Base-by-base conservation (phyloP, 257 asterid genomes). In the Mentha longifolia region DNA sequence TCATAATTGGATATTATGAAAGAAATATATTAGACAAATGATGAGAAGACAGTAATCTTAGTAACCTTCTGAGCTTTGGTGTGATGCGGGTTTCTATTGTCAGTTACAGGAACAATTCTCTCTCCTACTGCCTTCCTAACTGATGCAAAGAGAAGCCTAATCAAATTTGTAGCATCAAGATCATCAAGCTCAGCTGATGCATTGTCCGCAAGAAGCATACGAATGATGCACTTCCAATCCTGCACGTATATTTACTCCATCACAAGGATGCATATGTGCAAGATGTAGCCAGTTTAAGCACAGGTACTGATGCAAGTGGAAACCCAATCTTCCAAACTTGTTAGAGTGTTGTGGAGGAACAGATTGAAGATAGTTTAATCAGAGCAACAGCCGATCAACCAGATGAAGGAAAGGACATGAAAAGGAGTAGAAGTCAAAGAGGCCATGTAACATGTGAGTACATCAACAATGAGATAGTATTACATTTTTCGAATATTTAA, bases 221-320 rank as follows among this genome's bases (percentile, higher is more conserved):
- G 84, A 63, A 92, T 83, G 74, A 89, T 89, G 84, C 92, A 81
- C 76, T 95, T 89, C 98, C 99, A 95, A 74, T 95, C 99, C 99
- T 95, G 81, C 75, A 85, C 72, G 70, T 65, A 70, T 15, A 49
- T 11, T 30, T 74, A 56, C 76, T 2, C 70, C 65, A 58, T 70
- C 71, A 67, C 71, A 57, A 68, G 41, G 39, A 55, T 47, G 52
- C 72, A 61, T 6, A 66, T 45, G 49, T 52, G 42, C 67, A 50
- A 57, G 50, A 76, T 46, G 68, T 35, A 69, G 51, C 60, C 60
- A 74, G 65, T 61, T 70, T 81, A 68, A 69, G 62, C 55, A 35
- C 65, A 69, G 55, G 58, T 62, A 69, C 61, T 77, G 9, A 60
- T 47, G 54, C 6, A 31, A 42, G 46, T 17, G 69, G 39, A 75